These are phyloP conservation scores for Rosa lucieae DNA, from an alignment of 306 rosid genomes.

Conservation along the genomic window DNA sequence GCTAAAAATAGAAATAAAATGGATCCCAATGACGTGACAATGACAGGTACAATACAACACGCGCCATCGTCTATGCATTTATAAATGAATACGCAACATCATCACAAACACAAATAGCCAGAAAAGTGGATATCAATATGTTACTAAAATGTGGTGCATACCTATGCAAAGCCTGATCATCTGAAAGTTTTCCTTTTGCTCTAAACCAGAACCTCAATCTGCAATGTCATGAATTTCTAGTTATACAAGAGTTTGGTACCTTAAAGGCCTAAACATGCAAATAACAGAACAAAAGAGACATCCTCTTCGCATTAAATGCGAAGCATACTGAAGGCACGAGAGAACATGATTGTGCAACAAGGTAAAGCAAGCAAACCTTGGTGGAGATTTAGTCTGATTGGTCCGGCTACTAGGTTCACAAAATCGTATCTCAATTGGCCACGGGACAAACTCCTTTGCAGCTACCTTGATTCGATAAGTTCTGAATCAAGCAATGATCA, in stretches of 20 bases:
- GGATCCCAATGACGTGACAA: background rate
- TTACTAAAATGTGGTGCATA: constrained; percentile 27
- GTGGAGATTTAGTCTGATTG: constrained; percentile 81
- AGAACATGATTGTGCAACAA: constrained; percentile 22
- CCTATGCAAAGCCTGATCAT: constrained; percentile 98
- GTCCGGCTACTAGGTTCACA: constrained; percentile 78
- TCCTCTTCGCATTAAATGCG: background rate
- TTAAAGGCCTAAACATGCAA: background rate
- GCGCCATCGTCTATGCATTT: background rate
- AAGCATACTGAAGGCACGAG: constrained; percentile 10
- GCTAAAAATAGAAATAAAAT: background rate
- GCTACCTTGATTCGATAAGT: constrained; percentile 92
- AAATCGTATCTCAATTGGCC: constrained; percentile 97
- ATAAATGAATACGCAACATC: background rate
- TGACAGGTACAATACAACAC: background rate
- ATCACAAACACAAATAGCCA: constrained; percentile 8
- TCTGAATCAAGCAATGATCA: constrained; percentile 48
- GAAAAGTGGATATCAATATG: constrained; percentile 18
- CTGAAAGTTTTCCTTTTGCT: constrained; percentile 86
- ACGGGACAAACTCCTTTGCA: constrained; percentile 56
- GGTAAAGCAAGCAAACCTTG: constrained; percentile 56
- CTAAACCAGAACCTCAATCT: constrained; percentile 91
- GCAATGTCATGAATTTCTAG: constrained; percentile 37
- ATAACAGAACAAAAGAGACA: background rate
- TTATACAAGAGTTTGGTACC: constrained; percentile 15